Conservation (phyloP, 2,329 filamentous ascomycete species). For the Gnomoniopsis sp. region DNA sequence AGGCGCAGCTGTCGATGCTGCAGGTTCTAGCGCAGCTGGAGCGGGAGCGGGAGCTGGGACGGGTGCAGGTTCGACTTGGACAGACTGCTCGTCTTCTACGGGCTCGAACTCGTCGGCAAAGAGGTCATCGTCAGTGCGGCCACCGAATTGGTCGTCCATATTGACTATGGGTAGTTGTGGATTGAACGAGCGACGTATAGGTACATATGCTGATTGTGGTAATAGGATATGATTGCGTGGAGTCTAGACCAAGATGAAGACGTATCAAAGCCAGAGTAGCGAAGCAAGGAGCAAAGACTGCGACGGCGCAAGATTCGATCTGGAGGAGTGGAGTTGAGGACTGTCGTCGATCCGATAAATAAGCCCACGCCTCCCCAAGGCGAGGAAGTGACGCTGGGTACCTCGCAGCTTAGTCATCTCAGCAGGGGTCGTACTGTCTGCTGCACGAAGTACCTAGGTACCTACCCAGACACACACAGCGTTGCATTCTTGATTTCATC, state of each 20-base stretch:
- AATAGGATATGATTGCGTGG: neutral
- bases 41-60: neutral
- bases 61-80: constrained; percentile 16
- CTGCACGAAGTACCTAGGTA: neutral
- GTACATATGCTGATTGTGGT: neutral
- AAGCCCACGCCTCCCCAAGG: too few relatives aligned
- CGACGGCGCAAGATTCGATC: neutral
- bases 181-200: neutral
- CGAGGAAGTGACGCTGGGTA: neutral
- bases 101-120: constrained; percentile 62
- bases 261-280: neutral
- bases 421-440: neutral
- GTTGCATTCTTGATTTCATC: neutral
- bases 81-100: constrained; percentile 29
- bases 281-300: neutral
- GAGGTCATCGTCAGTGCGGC: constrained; percentile 59
- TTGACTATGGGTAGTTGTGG: neutral
- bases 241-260: neutral
- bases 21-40: constrained; percentile 2
- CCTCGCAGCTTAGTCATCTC: neutral
- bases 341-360: neutral
- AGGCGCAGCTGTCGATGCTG: constrained; percentile 9
- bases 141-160: constrained; percentile 61
- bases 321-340: neutral
- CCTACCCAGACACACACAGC: neutral